phyloP scores from a whole-genome alignment of 441 rosid species.

The Viola pubescens region DNA sequence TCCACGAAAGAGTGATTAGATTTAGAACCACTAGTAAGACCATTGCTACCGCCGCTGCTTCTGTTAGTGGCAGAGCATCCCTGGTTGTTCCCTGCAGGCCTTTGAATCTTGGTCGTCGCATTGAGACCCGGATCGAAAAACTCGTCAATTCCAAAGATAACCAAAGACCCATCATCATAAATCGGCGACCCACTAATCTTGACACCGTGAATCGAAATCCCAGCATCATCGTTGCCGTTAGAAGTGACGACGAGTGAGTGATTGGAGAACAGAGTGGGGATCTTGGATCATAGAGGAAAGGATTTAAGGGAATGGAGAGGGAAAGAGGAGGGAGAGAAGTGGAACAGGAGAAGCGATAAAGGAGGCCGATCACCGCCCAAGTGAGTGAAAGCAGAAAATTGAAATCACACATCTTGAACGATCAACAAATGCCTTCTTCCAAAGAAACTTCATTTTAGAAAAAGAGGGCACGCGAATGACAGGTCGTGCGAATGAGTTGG shows the following conservation, averaged over 20 bases:
- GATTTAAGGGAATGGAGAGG: constrained; percentile 21
- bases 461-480: no score
- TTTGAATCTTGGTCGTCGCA: neutral
- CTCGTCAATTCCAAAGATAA: constrained; percentile 26
- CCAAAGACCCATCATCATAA: constrained; percentile 31
- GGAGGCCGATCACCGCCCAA: constrained; percentile 23
- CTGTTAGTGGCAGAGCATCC: no score
- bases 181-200: constrained; percentile 14
- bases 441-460: no score
- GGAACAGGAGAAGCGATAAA: constrained; percentile 26
- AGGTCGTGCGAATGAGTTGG: no score
- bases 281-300: constrained; percentile 14
- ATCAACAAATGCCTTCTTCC: no score
- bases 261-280: constrained; percentile 28
- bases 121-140: constrained; percentile 30
- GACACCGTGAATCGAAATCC: constrained; percentile 24
- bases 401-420: no score
- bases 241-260: constrained; percentile 31
- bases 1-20: constrained; percentile 11
- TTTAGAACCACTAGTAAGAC: neutral
- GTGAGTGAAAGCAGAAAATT: constrained; percentile 17
- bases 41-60: neutral
- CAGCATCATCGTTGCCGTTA: neutral
- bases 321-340: constrained; percentile 20
- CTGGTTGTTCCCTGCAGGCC: neutral